Evolutionary conservation across 305 asterid species (phyloP), one percentile per base, ranked within the genome.

Genomic region (Striga hermonthica): DNA sequence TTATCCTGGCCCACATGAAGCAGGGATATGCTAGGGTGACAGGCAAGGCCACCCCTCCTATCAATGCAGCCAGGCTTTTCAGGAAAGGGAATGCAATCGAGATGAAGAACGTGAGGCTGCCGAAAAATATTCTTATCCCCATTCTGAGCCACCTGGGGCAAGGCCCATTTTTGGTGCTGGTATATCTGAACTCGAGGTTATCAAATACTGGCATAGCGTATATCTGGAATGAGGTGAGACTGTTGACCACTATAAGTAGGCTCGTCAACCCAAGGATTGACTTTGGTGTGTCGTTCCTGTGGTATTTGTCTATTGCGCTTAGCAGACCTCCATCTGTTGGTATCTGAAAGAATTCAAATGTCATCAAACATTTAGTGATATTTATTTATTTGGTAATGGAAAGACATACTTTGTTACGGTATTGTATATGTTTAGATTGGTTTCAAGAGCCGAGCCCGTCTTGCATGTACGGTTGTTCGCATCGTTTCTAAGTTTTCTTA

Each of bases 191-290:
- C 78, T 91, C 98, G 69, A 85, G 72, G 66, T 91, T 87, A 80
- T 91, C 96, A 34, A 88, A 86, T 59, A 82, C 84, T 7, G 96
- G 95, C 96, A 91, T 89, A 28, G 95, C 90, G 39, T 85, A 89
- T 66, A 91, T 84, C 76, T 88, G 98, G 84, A 91, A 91, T 4
- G 98, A 88, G 16, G 91, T 82, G 39, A 88, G 79, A 75, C 91
- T 64, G 76, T 84, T 85, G 75, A 82, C 76, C 70, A 83, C 89
- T 7, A 91, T 79, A 7, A 88, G 74, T 66, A 88, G 74, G 72
- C 91, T 83, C 53, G 88, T 76, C 43, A 78, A 35, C 44, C 84
- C 90, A 49, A 84, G 36, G 47, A 83, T 60, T 50, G 28, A 74
- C 66, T 50, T 84, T 45, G 91, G 76, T 5, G 79, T 80, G 70